phyloP scores from a whole-genome alignment of 768 basidiomycete genomes.

The Boletus vermiculosoides region DNA sequence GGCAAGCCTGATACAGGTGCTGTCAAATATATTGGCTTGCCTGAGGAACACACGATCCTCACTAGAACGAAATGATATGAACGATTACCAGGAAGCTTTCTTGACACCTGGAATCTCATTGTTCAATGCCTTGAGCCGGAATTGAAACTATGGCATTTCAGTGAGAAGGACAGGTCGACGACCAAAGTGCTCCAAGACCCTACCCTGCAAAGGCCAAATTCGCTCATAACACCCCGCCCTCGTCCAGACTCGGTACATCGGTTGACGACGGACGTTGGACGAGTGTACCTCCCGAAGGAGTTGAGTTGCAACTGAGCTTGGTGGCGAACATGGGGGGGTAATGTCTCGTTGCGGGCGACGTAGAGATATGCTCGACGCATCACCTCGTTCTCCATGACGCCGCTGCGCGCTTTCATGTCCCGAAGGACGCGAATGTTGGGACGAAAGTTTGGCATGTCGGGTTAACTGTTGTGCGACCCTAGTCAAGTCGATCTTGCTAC shows the following conservation, averaged over 20 bases:
- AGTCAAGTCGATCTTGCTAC: too few relatives aligned
- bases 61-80: background rate
- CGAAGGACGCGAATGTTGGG: constrained; percentile 58
- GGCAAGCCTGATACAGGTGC: background rate
- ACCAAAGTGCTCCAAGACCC: constrained; percentile 8
- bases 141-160: constrained; percentile 67
- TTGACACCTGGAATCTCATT: constrained; percentile 85
- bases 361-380: constrained; percentile 87
- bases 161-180: background rate
- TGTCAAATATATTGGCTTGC: background rate
- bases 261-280: constrained; percentile 87
- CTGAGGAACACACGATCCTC: background rate
- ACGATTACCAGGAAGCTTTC: constrained; percentile 84
- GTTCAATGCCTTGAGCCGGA: constrained; percentile 77
- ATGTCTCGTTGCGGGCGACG: constrained; percentile 86
- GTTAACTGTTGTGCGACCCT: background rate
- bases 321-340: constrained; percentile 87
- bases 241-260: constrained; percentile 83
- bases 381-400: constrained; percentile 74
- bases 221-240: constrained; percentile 84
- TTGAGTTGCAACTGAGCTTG: constrained; percentile 94
- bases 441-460: constrained; percentile 28
- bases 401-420: constrained; percentile 74
- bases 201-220: constrained; percentile 86
- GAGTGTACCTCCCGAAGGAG: constrained; percentile 76